Evolutionary conservation across 139 green algal genomes (phyloP).

Genomic region (Tetradesmus obliquus): DNA sequence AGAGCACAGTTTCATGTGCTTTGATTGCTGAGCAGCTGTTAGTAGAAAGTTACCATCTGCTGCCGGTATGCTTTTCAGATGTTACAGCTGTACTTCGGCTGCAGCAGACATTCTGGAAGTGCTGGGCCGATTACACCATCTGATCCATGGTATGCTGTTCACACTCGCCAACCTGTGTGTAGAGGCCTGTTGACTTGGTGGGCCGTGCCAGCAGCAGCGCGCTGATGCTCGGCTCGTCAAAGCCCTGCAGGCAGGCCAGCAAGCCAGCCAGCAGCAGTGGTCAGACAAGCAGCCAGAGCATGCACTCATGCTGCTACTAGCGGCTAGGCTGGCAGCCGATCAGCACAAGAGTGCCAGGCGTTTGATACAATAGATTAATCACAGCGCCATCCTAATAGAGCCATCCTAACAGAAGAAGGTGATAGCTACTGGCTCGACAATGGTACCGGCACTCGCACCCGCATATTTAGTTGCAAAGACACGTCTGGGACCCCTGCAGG

Average conservation of each 20-base stretch:
- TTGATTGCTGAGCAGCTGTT: too few relatives aligned
- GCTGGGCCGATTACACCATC: background rate
- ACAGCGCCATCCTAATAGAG: too few relatives aligned
- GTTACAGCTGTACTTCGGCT: background rate
- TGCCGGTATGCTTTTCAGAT: background rate
- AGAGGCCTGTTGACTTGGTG: slow-evolving; percentile 35
- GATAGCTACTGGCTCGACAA: too few relatives aligned
- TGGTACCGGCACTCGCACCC: too few relatives aligned
- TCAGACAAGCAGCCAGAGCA: background rate
- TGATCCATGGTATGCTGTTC: background rate
- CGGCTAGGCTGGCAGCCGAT: too few relatives aligned
- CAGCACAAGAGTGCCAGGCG: too few relatives aligned
- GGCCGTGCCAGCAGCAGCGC: slow-evolving; percentile 47
- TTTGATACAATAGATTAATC: too few relatives aligned
- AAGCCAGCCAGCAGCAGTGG: background rate
- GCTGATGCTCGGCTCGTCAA: slow-evolving; percentile 31
- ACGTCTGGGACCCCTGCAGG: too few relatives aligned
- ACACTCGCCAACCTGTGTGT: slow-evolving; percentile 42
- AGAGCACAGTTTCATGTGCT: too few relatives aligned
- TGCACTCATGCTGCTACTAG: background rate
- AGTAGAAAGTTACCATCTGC: too few relatives aligned
- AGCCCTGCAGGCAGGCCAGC: slow-evolving; percentile 21
- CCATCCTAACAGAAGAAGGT: too few relatives aligned
- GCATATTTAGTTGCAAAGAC: too few relatives aligned
- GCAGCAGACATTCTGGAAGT: background rate